Conservation (phyloP, 768 basidiomycete species). For the Lentinula sp. region DNA sequence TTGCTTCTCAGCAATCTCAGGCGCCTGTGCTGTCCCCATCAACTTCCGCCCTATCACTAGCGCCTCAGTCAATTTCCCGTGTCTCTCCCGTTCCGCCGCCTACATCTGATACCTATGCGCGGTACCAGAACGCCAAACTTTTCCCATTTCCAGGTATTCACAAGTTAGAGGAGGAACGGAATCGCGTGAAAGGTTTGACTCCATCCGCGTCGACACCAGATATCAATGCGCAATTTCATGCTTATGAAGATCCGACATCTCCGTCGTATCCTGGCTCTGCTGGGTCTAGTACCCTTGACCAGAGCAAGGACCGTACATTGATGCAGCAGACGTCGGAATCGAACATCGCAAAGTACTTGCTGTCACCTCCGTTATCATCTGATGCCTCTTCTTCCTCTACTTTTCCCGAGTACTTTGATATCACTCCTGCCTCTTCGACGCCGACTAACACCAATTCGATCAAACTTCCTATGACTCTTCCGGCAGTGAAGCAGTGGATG, state of each 20-base stretch:
- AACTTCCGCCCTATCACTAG: conserved; percentile 60
- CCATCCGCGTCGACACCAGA: conserved; percentile 43
- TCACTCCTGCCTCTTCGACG: conserved; percentile 30
- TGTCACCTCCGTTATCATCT: conserved; percentile 31
- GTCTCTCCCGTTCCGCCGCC: conserved; percentile 77
- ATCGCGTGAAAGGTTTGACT: conserved; percentile 5
- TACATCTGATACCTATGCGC: conserved; percentile 63
- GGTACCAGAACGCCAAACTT: conserved; percentile 74
- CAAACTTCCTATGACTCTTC: conserved; percentile 67
- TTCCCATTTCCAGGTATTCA: conserved; percentile 89
- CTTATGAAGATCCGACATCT: conserved; percentile 36
- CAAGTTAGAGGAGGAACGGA: conserved; percentile 57
- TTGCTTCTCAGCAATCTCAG: conserved; percentile 32
- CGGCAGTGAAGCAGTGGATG: conserved; percentile 79
- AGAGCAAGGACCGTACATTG: conserved; percentile 51
- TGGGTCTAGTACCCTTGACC: not conserved
- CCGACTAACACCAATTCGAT: conserved; percentile 25
- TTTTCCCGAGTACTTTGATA: conserved; percentile 43
- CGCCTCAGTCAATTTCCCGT: conserved; percentile 49
- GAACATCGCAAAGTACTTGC: conserved; percentile 51
- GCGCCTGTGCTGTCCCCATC: conserved; percentile 49
- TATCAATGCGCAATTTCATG: conserved; percentile 35
- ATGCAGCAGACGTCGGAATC: conserved; percentile 69
- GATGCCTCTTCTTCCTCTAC: conserved; percentile 40
- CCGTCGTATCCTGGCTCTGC: not conserved